Evolutionary conservation across 2,329 filamentous ascomycete species (phyloP).

Genomic region (Colletotrichum sp.): DNA sequence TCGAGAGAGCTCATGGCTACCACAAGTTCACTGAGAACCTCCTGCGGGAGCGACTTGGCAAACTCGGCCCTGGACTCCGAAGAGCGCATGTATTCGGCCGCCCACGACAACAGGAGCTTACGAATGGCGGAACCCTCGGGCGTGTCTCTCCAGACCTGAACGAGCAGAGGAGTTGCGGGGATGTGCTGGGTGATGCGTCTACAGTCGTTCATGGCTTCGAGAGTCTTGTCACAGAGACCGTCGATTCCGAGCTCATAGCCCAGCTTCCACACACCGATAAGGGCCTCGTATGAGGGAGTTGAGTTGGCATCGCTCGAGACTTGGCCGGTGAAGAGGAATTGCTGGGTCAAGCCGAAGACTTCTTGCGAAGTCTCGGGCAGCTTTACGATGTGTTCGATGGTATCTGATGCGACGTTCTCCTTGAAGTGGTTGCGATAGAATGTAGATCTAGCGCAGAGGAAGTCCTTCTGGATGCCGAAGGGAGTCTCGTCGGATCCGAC

Average conservation of each 20-base stretch:
- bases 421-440: slow-evolving; percentile 53
- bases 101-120: slow-evolving; percentile 63
- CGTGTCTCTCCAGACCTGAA: slow-evolving; percentile 67
- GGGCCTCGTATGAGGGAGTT: slow-evolving; percentile 56
- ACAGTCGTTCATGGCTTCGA: slow-evolving; percentile 60
- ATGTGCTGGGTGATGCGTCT: slow-evolving; percentile 58
- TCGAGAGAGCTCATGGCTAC: slow-evolving; percentile 65
- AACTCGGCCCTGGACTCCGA: slow-evolving; percentile 62
- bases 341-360: slow-evolving; percentile 60
- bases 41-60: slow-evolving; percentile 64
- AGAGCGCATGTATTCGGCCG: slow-evolving; percentile 66
- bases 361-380: slow-evolving; percentile 53
- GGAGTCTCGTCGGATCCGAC: slow-evolving; percentile 57
- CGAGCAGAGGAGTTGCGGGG: slow-evolving; percentile 62
- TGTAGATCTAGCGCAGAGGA: slow-evolving; percentile 56
- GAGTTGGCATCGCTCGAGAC: slow-evolving; percentile 46
- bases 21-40: slow-evolving; percentile 67
- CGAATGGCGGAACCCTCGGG: slow-evolving; percentile 65
- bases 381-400: slow-evolving; percentile 54
- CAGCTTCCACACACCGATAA: slow-evolving; percentile 63
- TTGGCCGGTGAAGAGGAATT: slow-evolving; percentile 57
- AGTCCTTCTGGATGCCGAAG: slow-evolving; percentile 64
- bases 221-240: slow-evolving; percentile 59
- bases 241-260: slow-evolving; percentile 56
- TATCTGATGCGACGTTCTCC: slow-evolving; percentile 34